Evolutionary conservation across 495 filamentous ascomycete genomes (phyloP).

Genomic region (Penicillium manginii): DNA sequence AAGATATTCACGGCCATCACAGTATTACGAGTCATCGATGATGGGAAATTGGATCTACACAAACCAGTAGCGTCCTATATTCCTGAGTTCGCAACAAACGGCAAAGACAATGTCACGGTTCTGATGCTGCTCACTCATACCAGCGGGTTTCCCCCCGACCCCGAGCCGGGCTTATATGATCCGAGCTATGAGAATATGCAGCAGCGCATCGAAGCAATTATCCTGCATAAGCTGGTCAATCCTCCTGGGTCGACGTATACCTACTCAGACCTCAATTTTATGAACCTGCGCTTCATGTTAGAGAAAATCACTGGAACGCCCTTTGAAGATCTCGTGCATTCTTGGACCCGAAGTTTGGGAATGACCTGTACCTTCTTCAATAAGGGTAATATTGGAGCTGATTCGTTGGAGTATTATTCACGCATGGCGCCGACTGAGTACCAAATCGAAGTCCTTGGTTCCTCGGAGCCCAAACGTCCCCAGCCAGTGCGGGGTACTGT

Average conservation of each 20-base stretch:
- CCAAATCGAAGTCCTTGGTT: slow-evolving; percentile 28
- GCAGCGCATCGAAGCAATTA: slow-evolving; percentile 24
- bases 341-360: slow-evolving; percentile 23
- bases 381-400: slow-evolving; percentile 27
- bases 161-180: slow-evolving; percentile 19
- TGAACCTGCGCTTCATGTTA: slow-evolving; percentile 29
- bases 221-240: slow-evolving; percentile 25
- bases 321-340: slow-evolving; percentile 26
- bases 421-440: slow-evolving; percentile 35
- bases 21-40: slow-evolving; percentile 25
- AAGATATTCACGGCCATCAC: slow-evolving; percentile 27
- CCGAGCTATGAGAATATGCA: slow-evolving; percentile 20
- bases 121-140: slow-evolving; percentile 32
- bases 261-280: slow-evolving; percentile 36
- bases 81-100: slow-evolving; percentile 29
- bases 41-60: slow-evolving; percentile 21
- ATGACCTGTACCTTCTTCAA: slow-evolving; percentile 37
- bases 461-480: slow-evolving; percentile 28
- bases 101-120: slow-evolving; percentile 32
- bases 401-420: slow-evolving; percentile 17
- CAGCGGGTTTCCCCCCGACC: slow-evolving; percentile 29
- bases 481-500: slow-evolving; percentile 35
- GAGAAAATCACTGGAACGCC: slow-evolving; percentile 24
- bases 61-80: slow-evolving; percentile 28
- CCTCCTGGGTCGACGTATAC: slow-evolving; percentile 27